Evolutionary conservation across 805 yeast genomes (phyloP).

Genomic region (Lachancea cidri): DNA sequence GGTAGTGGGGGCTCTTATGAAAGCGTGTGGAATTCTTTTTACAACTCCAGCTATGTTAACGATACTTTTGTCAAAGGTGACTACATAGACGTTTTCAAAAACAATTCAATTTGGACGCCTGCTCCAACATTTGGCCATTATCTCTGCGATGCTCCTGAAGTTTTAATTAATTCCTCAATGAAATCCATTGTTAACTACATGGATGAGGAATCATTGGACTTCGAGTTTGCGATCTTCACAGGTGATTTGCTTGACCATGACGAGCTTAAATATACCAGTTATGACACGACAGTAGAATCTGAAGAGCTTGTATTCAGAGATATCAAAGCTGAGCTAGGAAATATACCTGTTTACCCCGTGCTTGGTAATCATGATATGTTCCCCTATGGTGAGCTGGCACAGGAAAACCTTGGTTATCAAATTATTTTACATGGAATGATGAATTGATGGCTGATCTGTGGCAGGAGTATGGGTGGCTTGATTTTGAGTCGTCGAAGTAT

Average conservation of each 20-base stretch:
- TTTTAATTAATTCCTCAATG: slow-evolving; percentile 54
- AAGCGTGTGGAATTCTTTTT: slow-evolving; percentile 24
- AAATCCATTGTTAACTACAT: slow-evolving; percentile 37
- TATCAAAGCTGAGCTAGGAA: slow-evolving; percentile 45
- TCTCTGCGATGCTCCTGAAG: slow-evolving; percentile 61
- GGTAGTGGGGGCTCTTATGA: slow-evolving; percentile 19
- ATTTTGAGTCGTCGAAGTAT: slow-evolving; percentile 29
- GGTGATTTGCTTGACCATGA: slow-evolving; percentile 74
- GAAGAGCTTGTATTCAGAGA: slow-evolving; percentile 48
- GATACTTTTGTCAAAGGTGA: slow-evolving; percentile 30
- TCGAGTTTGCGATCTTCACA: slow-evolving; percentile 62
- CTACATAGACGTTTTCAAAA: slow-evolving; percentile 20
- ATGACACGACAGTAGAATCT: slow-evolving; percentile 46
- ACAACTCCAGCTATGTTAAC: slow-evolving; percentile 29
- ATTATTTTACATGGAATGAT: slow-evolving; percentile 43
- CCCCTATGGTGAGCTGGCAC: slow-evolving; percentile 69
- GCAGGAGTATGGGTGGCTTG: slow-evolving; percentile 44
- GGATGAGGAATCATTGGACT: slow-evolving; percentile 32
- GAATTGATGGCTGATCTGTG: slow-evolving; percentile 46
- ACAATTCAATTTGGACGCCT: slow-evolving; percentile 39
- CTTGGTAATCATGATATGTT: slow-evolving; percentile 70
- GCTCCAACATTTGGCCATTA: slow-evolving; percentile 61
- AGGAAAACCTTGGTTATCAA: slow-evolving; percentile 41
- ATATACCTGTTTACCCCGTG: slow-evolving; percentile 55
- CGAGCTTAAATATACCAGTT: slow-evolving; percentile 42